phyloP scores from a whole-genome alignment of 495 filamentous ascomycete genomes.

The Amphirosellinia nigrospora region DNA sequence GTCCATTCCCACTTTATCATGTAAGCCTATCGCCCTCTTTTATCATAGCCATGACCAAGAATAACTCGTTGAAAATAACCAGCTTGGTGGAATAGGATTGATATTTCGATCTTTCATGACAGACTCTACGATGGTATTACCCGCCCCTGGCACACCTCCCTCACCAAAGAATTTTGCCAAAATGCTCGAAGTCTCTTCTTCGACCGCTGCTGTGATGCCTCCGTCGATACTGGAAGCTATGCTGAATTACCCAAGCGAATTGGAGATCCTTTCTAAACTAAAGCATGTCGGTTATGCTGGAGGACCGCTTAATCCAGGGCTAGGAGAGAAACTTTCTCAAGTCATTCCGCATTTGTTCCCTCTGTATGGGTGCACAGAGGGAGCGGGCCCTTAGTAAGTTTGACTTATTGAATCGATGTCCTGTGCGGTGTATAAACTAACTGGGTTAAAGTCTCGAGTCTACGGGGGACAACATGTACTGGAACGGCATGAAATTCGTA shows the following conservation, averaged over 20 bases:
- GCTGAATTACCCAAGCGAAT: conserved; percentile 29
- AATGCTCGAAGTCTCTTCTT: conserved; percentile 31
- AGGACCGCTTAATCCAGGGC: conserved; percentile 36
- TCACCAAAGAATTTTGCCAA: conserved; percentile 34
- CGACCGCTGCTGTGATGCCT: conserved; percentile 32
- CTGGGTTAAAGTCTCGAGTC: conserved; percentile 26
- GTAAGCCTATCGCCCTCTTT: conserved; percentile 1
- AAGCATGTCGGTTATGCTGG: conserved; percentile 37
- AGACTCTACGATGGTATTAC: conserved; percentile 29
- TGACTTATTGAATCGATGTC: too few relatives aligned
- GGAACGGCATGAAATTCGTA: conserved; percentile 36
- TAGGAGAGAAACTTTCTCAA: conserved; percentile 31
- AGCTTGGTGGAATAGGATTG: conserved; percentile 23
- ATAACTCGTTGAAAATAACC: background rate
- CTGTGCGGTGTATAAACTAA: conserved; percentile 4
- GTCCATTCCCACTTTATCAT: conserved; percentile 16
- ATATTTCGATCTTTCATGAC: conserved; percentile 13
- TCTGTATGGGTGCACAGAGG: conserved; percentile 37
- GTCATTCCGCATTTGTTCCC: conserved; percentile 37
- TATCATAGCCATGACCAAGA: background rate
- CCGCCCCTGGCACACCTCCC: conserved; percentile 31
- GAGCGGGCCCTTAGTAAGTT: conserved; percentile 30
- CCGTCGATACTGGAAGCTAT: conserved; percentile 37
- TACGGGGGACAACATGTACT: conserved; percentile 30
- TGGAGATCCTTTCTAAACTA: conserved; percentile 29